These are phyloP conservation scores for Parastagonospora avenae DNA, from an alignment of 2,329 filamentous ascomycete genomes.

Conservation along the genomic window DNA sequence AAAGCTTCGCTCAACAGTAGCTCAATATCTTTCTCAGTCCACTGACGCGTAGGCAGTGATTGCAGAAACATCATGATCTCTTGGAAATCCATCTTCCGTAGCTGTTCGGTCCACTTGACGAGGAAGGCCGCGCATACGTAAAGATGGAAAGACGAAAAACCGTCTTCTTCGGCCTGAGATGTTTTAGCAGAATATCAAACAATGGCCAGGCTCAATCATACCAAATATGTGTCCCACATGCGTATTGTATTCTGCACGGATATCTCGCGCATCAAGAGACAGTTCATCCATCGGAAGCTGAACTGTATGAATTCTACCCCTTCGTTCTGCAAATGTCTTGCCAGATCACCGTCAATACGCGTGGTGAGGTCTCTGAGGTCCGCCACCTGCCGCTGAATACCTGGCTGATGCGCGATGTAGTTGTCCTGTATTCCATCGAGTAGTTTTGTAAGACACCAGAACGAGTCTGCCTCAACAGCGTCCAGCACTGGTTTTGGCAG, in stretches of 20 bases:
- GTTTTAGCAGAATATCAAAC: conserved; percentile 13
- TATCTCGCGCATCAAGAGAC: conserved; percentile 95
- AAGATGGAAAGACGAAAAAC: conserved; percentile 96
- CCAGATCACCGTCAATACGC: conserved; percentile 81
- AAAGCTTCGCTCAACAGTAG: conserved; percentile 94
- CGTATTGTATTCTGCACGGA: conserved; percentile 95
- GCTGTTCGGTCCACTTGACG: conserved; percentile 95
- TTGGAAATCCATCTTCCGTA: conserved; percentile 97
- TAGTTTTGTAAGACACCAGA: conserved; percentile 97
- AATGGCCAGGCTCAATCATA: conserved; percentile 52
- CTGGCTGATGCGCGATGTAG: conserved; percentile 96
- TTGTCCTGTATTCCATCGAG: conserved; percentile 99
- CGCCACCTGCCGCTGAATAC: conserved; percentile 91
- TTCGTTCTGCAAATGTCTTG: conserved; percentile 87
- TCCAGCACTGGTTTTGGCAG: conserved; percentile 88
- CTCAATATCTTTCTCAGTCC: conserved; percentile 99
- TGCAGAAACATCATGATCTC: conserved; percentile 99
- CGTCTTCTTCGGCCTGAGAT: conserved; percentile 89
- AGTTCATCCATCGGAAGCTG: conserved; percentile 99
- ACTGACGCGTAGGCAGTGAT: conserved; percentile 85
- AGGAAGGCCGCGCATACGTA: conserved; percentile 98
- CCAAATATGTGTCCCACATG: conserved; percentile 99
- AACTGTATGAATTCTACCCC: conserved; percentile 99
- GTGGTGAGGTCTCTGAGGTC: conserved; percentile 88
- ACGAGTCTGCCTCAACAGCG: conserved; percentile 95